These are phyloP conservation scores for Cercospora citrullina DNA, from an alignment of 2,329 filamentous ascomycete species.

Conservation along the genomic window DNA sequence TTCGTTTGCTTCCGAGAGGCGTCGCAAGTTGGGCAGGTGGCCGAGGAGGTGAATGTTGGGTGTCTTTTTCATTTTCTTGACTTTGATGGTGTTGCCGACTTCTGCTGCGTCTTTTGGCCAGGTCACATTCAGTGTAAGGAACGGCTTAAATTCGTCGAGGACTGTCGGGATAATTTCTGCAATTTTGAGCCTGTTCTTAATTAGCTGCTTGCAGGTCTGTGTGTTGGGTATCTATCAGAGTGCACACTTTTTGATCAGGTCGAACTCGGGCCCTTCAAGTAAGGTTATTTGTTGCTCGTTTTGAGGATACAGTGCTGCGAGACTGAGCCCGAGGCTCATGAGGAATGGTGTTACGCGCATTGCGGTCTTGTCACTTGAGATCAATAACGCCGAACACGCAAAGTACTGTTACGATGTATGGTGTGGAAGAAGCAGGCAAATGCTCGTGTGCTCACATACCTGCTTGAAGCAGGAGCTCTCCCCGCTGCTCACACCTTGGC, in stretches of 20 bases:
- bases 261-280: conserved; percentile 10
- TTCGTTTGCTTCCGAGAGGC: not conserved
- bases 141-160: conserved; percentile 60
- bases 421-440: conserved; percentile 1
- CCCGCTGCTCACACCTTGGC: conserved; percentile 31
- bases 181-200: conserved; percentile 28
- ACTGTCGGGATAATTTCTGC: conserved; percentile 46
- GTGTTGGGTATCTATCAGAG: too few species aligned
- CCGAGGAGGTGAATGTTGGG: conserved; percentile 42
- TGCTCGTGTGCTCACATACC: conserved; percentile 21
- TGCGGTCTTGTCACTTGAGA: not conserved
- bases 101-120: conserved; percentile 49
- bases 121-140: conserved; percentile 51
- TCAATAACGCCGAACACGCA: not conserved
- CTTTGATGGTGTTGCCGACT: conserved; percentile 57
- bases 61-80: conserved; percentile 44
- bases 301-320: not conserved
- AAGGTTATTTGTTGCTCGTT: conserved; percentile 13
- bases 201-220: not conserved
- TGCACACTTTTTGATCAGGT: conserved; percentile 27
- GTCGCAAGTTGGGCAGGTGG: conserved; percentile 16
- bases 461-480: conserved; percentile 3
- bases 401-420: not conserved
- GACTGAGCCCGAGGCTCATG: not conserved
- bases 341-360: conserved; percentile 1